Base-by-base conservation (phyloP, 2,329 filamentous ascomycete genomes). In the Claviceps cyperi region DNA sequence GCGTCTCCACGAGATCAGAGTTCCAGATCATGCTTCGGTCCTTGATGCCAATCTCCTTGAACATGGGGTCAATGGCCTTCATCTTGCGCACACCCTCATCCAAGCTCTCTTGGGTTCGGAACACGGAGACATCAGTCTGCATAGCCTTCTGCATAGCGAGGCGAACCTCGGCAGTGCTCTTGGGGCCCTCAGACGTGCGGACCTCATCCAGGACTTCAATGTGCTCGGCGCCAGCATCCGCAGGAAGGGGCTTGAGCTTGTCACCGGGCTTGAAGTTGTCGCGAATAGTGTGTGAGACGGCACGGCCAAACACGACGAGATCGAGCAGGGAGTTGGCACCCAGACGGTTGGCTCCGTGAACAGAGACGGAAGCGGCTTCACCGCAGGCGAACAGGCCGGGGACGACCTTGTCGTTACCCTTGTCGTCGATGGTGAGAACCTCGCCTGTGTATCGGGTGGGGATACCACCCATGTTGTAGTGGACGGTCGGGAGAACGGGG, bases 21-120 rank as follows among this genome's bases (percentile, higher is more conserved):
- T 97, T 97, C 91, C 91, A 97, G 75, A 97, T 97, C 91, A 97
- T 96, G 78, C 87, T 94, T 69, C 92, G 86, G 70, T 97, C 91
- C 80, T 95, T 94, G 73, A 87, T 96, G 63, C 88, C 87, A 59
- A 97, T 84, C 64, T 96, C 76, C 60, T 76, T 71, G 72, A 85
- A 97, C 62, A 75, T 77, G 60, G 78, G 69, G 67, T 97, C 91
- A 59, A 97, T 87, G 59, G 88, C 81, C 57, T 72, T 81, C 68
- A 97, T 92, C 75, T 83, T 90, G 69, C 76, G 74, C 54, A 95
- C 90, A 79, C 91, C 91, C 70, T 96, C 86, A 59, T 96, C 88
- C 67, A 97, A 79, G 58, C 82, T 88, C 70, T 94, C 85, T 63
- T 97, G 89, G 43, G 86, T 95, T 66, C 91, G 80, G 86, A 97